phyloP scores from a whole-genome alignment of 2,329 filamentous ascomycete species.

The Endoconidiophora laricicola region DNA sequence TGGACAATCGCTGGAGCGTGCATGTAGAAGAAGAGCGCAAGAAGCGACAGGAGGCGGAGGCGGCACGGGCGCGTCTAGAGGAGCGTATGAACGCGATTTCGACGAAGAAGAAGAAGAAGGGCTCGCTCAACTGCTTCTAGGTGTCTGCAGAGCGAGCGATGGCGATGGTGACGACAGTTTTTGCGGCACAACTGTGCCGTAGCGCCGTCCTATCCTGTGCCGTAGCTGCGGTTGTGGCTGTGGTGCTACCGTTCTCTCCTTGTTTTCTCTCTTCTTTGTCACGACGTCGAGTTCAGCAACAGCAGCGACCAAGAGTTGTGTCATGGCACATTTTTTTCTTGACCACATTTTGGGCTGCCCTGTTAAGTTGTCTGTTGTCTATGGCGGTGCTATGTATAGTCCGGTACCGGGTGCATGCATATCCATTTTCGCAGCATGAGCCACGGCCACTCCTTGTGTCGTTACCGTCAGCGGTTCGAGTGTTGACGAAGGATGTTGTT shows the following conservation, averaged over 20 bases:
- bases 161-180: background rate
- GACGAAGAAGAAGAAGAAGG: slow-evolving; percentile 89
- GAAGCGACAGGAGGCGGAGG: slow-evolving; percentile 79
- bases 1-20: slow-evolving; percentile 50
- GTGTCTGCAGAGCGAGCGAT: slow-evolving; percentile 14
- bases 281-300: background rate
- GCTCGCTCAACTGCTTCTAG: slow-evolving; percentile 94
- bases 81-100: slow-evolving; percentile 87
- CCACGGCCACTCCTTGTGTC: slow-evolving; percentile 4
- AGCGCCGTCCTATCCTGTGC: background rate
- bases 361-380: too few species aligned
- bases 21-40: slow-evolving; percentile 94
- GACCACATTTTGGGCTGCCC: too few species aligned
- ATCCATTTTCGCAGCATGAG: slow-evolving; percentile 10
- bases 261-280: background rate
- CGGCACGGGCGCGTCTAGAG: slow-evolving; percentile 74
- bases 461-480: slow-evolving; percentile 2
- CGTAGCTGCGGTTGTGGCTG: background rate
- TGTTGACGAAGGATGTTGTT: slow-evolving; percentile 14
- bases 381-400: slow-evolving; percentile 1
- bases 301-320: too few species aligned
- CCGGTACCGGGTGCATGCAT: slow-evolving; percentile 8
- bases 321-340: too few species aligned
- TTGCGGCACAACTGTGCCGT: background rate
- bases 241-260: background rate